Evolutionary conservation across 805 yeast genomes (phyloP).

Genomic region (Torulaspora microellipsoides): DNA sequence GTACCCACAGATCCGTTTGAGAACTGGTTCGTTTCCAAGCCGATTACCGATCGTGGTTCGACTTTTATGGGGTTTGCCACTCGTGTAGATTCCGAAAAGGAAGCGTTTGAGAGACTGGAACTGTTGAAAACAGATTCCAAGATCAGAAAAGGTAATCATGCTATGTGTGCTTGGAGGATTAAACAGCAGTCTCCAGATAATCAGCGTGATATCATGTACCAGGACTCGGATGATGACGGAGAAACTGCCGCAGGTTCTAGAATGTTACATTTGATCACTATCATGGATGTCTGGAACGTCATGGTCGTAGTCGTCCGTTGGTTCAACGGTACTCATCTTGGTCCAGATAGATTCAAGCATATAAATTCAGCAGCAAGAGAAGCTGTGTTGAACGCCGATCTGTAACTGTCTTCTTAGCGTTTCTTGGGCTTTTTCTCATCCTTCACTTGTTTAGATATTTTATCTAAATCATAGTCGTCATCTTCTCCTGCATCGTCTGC

Average conservation of each 20-base stretch:
- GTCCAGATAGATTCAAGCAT: constrained; percentile 92
- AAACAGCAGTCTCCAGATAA: constrained; percentile 33
- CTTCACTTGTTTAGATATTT: constrained; percentile 20
- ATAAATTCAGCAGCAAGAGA: constrained; percentile 86
- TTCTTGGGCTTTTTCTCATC: constrained; percentile 15
- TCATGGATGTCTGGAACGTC: constrained; percentile 79
- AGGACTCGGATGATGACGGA: constrained; percentile 96
- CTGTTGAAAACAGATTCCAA: constrained; percentile 58
- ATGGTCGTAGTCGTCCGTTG: constrained; percentile 81
- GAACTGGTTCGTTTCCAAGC: constrained; percentile 75
- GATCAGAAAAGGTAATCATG: constrained; percentile 65
- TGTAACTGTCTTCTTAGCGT: constrained; percentile 20
- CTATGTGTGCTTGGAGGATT: constrained; percentile 86
- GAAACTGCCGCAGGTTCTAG: constrained; percentile 95
- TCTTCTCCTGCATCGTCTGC: constrained; percentile 41
- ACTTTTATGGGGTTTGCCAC: constrained; percentile 77
- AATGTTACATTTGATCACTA: constrained; percentile 68
- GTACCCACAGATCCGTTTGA: constrained; percentile 44
- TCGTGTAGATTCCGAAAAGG: constrained; percentile 57
- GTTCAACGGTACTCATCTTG: constrained; percentile 89
- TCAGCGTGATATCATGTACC: constrained; percentile 48
- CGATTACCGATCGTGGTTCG: constrained; percentile 77
- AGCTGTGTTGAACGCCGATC: constrained; percentile 65
- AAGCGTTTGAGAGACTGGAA: constrained; percentile 53
- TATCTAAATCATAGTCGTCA: constrained; percentile 23